Evolutionary conservation across 305 asterid species (phyloP), one percentile per base, ranked within the genome.

Genomic region (Solanum hybrid): DNA sequence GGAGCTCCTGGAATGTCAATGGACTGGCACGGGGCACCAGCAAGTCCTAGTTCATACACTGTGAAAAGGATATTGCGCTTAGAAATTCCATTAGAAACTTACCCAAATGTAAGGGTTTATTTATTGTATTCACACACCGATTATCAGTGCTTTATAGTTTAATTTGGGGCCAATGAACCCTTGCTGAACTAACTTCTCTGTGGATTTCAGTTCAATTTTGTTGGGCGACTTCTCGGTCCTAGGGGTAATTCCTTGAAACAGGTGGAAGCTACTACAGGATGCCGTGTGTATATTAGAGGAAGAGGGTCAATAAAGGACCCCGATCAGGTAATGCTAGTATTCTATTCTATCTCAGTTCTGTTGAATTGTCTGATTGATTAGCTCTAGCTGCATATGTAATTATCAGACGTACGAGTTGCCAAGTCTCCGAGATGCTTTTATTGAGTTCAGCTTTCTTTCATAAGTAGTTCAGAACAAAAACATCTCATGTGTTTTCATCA

Each of bases 11-110:
- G 98, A 88, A 97, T 95, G 98, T 90, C 95, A 34, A 97, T 97
- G 99, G 98, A 95, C 92, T 97, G 99, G 99, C 99, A 96, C 92
- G 99, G 99, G 86, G 99, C 99, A 82, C 99, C 99, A 17, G 98
- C 99, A 88, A 96, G 99, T 92, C 99, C 99, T 77, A 97, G 98
- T 91, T 92, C 99, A 60, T 95, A 91, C 91, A 96, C 98, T 2
- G 97, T 96, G 79, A 97, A 95, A 90, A 94, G 96, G 92, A 94
- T 97, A 85, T 90, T 97, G 95, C 99, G 98, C 88, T 91, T 97
- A 87, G 99, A 97, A 78, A 96, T 96, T 91, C 99, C 99, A 38
- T 96, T 96, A 85, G 99, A 96, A 88, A 95, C 89, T 91, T 97
- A 90, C 91, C 99, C 99, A 90, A 95, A 93, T 90, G 99, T 97